phyloP scores from a whole-genome alignment of 2,329 filamentous ascomycete species.

The Emydomyces testavorans region DNA sequence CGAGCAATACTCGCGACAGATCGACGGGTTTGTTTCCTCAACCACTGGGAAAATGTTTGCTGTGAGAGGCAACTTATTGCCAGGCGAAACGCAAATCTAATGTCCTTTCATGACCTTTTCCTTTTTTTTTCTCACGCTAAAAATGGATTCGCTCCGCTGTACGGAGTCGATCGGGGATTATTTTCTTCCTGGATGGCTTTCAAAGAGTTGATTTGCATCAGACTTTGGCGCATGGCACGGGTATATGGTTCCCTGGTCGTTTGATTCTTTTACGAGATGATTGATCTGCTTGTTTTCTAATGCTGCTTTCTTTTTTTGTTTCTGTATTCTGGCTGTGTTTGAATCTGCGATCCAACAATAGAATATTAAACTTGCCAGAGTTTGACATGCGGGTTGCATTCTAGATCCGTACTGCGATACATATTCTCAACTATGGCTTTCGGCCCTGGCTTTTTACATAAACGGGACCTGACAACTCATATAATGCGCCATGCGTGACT shows the following conservation, averaged over 20 bases:
- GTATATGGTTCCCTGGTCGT: slow-evolving; percentile 7
- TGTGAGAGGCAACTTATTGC: slow-evolving; percentile 59
- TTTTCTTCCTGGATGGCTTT: too few relatives aligned
- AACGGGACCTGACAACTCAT: too few relatives aligned
- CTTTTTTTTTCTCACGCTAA: slow-evolving; percentile 5
- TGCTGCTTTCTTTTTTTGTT: slow-evolving; percentile 4
- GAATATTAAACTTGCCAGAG: too few relatives aligned
- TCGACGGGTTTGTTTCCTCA: slow-evolving; percentile 87
- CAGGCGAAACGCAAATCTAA: slow-evolving; percentile 38
- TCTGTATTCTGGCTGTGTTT: slow-evolving; percentile 4
- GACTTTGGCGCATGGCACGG: slow-evolving; percentile 16
- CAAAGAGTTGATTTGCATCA: slow-evolving; percentile 12
- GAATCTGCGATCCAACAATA: neutral
- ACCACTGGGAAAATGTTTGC: slow-evolving; percentile 98
- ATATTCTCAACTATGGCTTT: neutral
- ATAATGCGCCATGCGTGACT: too few relatives aligned
- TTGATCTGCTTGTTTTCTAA: slow-evolving; percentile 8
- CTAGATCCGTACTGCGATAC: neutral
- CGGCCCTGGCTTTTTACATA: too few relatives aligned
- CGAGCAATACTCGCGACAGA: slow-evolving; percentile 94
- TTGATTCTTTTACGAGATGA: slow-evolving; percentile 5
- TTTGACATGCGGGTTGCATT: too few relatives aligned
- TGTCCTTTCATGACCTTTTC: slow-evolving; percentile 7
- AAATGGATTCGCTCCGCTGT: slow-evolving; percentile 4
- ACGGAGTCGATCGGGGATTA: slow-evolving; percentile 2